Base-by-base conservation (phyloP, 108 stramenopile species). In the Hondaea fermentalgiana region DNA sequence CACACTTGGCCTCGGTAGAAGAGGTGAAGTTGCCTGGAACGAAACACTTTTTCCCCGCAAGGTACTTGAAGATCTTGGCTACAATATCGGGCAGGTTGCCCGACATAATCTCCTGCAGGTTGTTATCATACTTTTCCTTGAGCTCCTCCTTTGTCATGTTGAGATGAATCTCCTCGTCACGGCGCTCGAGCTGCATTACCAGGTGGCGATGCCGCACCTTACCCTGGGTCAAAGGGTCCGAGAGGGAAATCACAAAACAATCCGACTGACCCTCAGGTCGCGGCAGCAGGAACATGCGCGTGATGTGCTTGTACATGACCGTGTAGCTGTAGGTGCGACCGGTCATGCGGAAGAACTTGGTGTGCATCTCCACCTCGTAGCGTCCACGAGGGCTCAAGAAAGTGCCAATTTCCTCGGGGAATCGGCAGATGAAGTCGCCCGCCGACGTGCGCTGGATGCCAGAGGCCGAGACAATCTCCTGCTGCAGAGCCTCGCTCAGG, bases 291-390 rank as follows among this genome's bases (percentile, higher is more conserved):
- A 98, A 99, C 43, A 99, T 90, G 35, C 98, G 92, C 72, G 95
- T 96, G 59, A 99, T 97, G 90, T 98, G 97, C 72, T 96, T 96
- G 93, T 98, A 99, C 88, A 95, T 94, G 91, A 99, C 97, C 90
- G 98, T 98, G 96, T 98, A 99, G 93, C 98, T 98, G 93, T 99
- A 99, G 89, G 97, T 99, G 87, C 95, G 95, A 44, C 96, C 97
- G 93, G 92, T 90, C 93, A 94, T 93, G 25, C 93, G 91, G 72
- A 99, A 92, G 91, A 97, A 98, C 28, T 92, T 91, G 88, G 96
- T 95, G 92, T 98, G 96, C 95, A 99, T 89, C 90, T 98, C 97
- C 72, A 99, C 93, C 23, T 95, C 91, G 89, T 99, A 99, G 35
- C 97, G 93, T 57, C 99, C 99, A 60, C 98, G 93, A 28, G 99